Evolutionary conservation across 371 early-diverging fungal genomes (phyloP), one percentile per base, ranked within the genome.

Genomic region (Rhizopus delemar): DNA sequence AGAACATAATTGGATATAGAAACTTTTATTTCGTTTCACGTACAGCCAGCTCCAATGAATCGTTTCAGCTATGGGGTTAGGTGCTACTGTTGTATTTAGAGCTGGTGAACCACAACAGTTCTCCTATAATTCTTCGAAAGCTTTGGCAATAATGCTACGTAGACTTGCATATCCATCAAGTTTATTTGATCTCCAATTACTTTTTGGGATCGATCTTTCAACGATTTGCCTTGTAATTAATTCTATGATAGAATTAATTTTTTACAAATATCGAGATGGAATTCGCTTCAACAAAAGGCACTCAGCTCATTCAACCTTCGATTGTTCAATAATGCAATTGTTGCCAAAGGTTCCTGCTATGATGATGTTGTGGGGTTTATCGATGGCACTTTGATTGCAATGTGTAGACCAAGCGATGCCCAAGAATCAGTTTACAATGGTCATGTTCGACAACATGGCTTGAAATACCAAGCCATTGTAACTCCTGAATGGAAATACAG

Each of bases 351-450:
- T 11, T 49, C 31, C 12, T 31, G 29, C 6, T 49, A 49, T 12
- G 6, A 6, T 22, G 50, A 49, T 8, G 50, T 49, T 28, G 50
- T 49, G 7, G 50, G 50, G 7, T 49, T 49, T 31, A 49, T 49
- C 6, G 50, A 49, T 32, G 33, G 50, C 4, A 49, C 50, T 49
- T 5, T 49, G 8, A 49, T 22, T 49, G 28, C 28, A 49, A 49
- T 31, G 6, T 49, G 50, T 49, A 4, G 50, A 28, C 50, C 50
- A 29, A 9, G 5, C 5, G 29, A 49, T 7, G 7, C 8, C 8
- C 50, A 49, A 49, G 50, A 49, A 31, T 49, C 50, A 31, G 28
- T 49, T 12, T 49, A 49, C 50, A 49, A 49, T 49, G 50, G 50
- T 8, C 50, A 49, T 32, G 12, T 28, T 5, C 13, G 53, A 53